Conservation (phyloP, 441 rosid species). For the Brassica balearica region DNA sequence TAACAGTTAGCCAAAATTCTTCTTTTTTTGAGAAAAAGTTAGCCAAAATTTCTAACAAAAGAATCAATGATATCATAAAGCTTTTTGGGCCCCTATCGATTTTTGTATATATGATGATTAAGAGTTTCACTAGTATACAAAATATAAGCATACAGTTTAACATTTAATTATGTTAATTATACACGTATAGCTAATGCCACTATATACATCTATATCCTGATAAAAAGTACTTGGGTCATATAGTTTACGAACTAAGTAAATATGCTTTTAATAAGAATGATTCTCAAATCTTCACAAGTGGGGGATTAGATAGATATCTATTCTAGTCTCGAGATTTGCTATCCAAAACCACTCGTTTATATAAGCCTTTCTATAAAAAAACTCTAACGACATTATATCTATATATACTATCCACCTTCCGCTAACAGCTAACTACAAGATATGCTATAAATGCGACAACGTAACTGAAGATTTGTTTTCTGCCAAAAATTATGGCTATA, state of each 20-base stretch:
- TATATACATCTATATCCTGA: slow-evolving; percentile 21
- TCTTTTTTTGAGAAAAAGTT: neutral
- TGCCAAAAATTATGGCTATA: neutral
- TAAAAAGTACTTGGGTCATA: slow-evolving; percentile 21
- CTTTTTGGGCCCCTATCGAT: neutral
- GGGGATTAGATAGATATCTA: slow-evolving; percentile 12
- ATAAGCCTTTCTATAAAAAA: neutral
- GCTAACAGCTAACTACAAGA: slow-evolving; percentile 1
- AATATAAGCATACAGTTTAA: slow-evolving; percentile 8
- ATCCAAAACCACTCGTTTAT: slow-evolving; percentile 15
- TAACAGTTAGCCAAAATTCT: neutral
- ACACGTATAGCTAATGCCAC: slow-evolving; percentile 17
- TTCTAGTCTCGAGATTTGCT: slow-evolving; percentile 41
- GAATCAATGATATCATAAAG: neutral
- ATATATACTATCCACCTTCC: neutral
- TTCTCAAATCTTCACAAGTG: slow-evolving; percentile 35
- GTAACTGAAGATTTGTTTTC: neutral
- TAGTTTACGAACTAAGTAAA: slow-evolving; percentile 28
- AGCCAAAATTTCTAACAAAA: neutral
- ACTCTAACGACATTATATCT: slow-evolving; percentile 8
- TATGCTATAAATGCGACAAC: slow-evolving; percentile 7
- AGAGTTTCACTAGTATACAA: slow-evolving; percentile 30
- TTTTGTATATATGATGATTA: slow-evolving; percentile 10
- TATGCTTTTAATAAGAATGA: slow-evolving; percentile 19
- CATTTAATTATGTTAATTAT: neutral